phyloP scores from a whole-genome alignment of 2,329 filamentous ascomycete species.

The Fusarium xyrophilum region DNA sequence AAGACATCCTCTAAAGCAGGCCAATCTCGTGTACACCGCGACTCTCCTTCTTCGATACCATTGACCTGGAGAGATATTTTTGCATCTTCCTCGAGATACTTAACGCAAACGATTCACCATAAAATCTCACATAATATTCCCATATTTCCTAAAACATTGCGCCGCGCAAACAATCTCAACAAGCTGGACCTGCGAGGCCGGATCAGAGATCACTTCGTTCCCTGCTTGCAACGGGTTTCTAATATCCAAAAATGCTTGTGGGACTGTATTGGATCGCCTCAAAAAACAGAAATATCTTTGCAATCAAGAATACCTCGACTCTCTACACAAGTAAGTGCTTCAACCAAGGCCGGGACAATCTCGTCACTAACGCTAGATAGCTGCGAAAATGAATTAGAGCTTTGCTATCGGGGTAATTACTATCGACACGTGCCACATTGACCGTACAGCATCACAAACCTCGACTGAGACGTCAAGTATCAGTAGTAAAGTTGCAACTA shows the following conservation, averaged over 20 bases:
- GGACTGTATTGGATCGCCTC: not conserved
- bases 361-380: fast-evolving
- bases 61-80: not conserved
- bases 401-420: not conserved
- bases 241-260: not conserved
- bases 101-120: fast-evolving
- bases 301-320: not conserved
- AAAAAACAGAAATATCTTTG: not conserved
- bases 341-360: not conserved
- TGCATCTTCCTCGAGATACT: no score
- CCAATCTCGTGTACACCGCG: fast-evolving
- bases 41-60: fast-evolving
- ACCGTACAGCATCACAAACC: not conserved
- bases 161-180: not conserved
- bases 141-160: not conserved
- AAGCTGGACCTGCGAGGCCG: not conserved
- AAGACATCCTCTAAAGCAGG: no score
- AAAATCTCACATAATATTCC: fast-evolving
- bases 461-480: not conserved
- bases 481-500: fast-evolving
- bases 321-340: not conserved
- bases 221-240: not conserved
- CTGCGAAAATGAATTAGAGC: not conserved
- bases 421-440: not conserved
- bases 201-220: not conserved